These are phyloP conservation scores for Quercus tomentella DNA, from an alignment of 331 rosid genomes.

Conservation along the genomic window DNA sequence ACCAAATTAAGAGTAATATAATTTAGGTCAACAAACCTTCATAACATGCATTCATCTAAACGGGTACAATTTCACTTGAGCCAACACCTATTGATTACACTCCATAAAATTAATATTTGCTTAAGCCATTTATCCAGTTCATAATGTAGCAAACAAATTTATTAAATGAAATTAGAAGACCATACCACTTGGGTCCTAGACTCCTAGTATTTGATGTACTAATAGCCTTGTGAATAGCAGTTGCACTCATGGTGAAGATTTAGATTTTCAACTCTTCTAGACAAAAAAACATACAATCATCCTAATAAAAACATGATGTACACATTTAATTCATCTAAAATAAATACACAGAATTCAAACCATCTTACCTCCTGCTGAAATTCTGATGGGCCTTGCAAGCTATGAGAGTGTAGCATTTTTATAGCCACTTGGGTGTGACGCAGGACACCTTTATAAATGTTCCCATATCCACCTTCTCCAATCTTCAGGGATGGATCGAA, in stretches of 20 bases:
- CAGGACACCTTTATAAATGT: conserved; percentile 56
- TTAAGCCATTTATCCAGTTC: neutral
- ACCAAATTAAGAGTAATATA: neutral
- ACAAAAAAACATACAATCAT: neutral
- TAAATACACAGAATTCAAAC: neutral
- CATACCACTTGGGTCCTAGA: neutral
- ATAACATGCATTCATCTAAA: neutral
- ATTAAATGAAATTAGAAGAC: neutral
- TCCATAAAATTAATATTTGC: neutral
- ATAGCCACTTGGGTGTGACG: conserved; percentile 86
- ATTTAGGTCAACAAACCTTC: too few species aligned
- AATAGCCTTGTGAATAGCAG: neutral
- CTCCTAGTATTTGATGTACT: neutral
- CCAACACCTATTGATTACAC: neutral
- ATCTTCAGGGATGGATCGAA: conserved; percentile 64
- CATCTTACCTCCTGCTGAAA: conserved; percentile 81
- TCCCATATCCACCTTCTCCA: conserved; percentile 97
- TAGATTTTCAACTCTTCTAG: neutral
- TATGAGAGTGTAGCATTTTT: conserved; percentile 46
- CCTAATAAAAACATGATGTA: neutral
- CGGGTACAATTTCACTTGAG: neutral
- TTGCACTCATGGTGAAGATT: neutral
- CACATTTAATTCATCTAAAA: neutral
- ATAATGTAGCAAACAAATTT: neutral
- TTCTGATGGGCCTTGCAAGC: conserved; percentile 71